A percentile compares a stretch with the other conserved stretches of the same genome.
Evolutionary conservation across 2,329 filamentous ascomycete species (phyloP).

Genomic region (Fusarium falciforme): DNA sequence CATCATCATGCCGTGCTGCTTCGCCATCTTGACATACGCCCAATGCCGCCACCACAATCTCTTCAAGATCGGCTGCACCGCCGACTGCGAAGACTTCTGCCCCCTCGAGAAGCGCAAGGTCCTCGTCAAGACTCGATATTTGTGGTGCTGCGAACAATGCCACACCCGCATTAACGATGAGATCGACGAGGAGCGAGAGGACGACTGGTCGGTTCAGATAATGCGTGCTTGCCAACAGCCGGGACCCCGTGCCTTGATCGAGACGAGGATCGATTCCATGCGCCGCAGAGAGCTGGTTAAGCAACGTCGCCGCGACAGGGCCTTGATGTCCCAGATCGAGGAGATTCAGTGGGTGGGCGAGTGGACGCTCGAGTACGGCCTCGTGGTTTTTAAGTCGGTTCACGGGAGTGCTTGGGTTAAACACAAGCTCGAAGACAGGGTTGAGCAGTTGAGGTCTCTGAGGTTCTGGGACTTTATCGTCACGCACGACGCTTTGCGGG

Average conservation of each 20-base stretch:
- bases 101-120: conserved; percentile 30
- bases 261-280: conserved; percentile 9
- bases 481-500: conserved; percentile 31
- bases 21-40: conserved; percentile 41
- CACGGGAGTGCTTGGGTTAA: conserved; percentile 6
- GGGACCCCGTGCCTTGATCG: neutral
- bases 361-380: conserved; percentile 44
- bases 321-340: conserved; percentile 28
- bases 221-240: neutral
- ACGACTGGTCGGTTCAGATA: conserved; percentile 16
- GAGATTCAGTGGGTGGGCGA: conserved; percentile 43
- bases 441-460: conserved; percentile 27
- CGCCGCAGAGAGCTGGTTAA: conserved; percentile 11
- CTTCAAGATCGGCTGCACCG: conserved; percentile 45
- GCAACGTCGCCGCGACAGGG: conserved; percentile 9
- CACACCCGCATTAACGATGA: conserved; percentile 7
- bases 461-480: conserved; percentile 41
- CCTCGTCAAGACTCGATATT: conserved; percentile 33
- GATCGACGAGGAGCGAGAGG: conserved; percentile 14
- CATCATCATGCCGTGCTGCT: conserved; percentile 46
- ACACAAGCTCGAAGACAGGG: conserved; percentile 8
- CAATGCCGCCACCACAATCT: conserved; percentile 43
- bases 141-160: conserved; percentile 47
- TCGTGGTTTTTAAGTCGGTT: conserved; percentile 34
- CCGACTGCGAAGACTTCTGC: conserved; percentile 41